These are phyloP conservation scores for Penicillium italicum DNA, from an alignment of 2,329 filamentous ascomycete genomes.

Conservation along the genomic window DNA sequence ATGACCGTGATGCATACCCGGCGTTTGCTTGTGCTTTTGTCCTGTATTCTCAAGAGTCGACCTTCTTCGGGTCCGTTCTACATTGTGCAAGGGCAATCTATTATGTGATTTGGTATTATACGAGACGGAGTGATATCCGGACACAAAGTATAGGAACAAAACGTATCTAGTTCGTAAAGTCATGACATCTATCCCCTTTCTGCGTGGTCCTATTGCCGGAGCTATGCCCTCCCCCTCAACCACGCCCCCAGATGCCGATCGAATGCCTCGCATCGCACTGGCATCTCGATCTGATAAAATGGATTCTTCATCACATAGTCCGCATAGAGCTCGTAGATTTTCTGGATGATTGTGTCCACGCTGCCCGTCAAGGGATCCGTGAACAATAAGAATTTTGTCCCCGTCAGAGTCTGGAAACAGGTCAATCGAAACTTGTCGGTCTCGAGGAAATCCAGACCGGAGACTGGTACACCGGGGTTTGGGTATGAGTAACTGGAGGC, in stretches of 20 bases:
- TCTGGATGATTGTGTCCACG: slow-evolving; percentile 75
- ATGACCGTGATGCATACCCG: slow-evolving; percentile 39
- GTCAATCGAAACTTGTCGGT: slow-evolving; percentile 91
- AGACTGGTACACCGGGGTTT: slow-evolving; percentile 33
- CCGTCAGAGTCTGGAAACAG: slow-evolving; percentile 92
- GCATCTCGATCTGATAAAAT: slow-evolving; percentile 98
- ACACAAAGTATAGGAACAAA: slow-evolving; percentile 15
- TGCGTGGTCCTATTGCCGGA: neutral
- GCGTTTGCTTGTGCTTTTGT: slow-evolving; percentile 27
- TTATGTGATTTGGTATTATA: slow-evolving; percentile 24
- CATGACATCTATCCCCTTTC: slow-evolving; percentile 15
- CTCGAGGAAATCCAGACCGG: slow-evolving; percentile 88
- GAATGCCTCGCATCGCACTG: slow-evolving; percentile 90
- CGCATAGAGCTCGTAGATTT: slow-evolving; percentile 89
- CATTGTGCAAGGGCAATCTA: slow-evolving; percentile 17
- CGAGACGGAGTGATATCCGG: slow-evolving; percentile 9
- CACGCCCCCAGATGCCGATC: slow-evolving; percentile 80
- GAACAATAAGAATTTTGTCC: slow-evolving; percentile 92
- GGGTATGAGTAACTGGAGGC: slow-evolving; percentile 29
- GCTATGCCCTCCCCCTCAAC: slow-evolving; percentile 60
- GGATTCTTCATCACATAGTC: slow-evolving; percentile 99
- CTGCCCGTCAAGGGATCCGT: slow-evolving; percentile 84
- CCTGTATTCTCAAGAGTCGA: slow-evolving; percentile 21
- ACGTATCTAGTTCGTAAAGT: slow-evolving; percentile 23
- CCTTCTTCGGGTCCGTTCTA: slow-evolving; percentile 15